These are phyloP conservation scores for Sarcodon sp. DNA, from an alignment of 768 basidiomycete genomes.

Conservation along the genomic window DNA sequence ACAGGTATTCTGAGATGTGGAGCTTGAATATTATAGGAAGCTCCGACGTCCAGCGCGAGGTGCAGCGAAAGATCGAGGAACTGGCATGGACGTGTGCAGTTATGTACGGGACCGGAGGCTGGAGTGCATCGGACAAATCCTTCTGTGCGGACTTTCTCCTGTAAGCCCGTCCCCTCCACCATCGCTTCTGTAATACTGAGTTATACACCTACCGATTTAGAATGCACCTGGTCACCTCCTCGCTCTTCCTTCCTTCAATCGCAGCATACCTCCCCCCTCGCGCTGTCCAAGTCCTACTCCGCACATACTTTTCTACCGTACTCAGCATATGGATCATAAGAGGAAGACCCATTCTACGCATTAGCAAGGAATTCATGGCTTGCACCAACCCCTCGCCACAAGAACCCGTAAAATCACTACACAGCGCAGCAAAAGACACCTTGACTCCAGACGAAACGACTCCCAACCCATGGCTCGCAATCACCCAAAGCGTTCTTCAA, in stretches of 20 bases:
- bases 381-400: slow-evolving; percentile 12
- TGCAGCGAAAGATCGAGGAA: slow-evolving; percentile 49
- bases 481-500: slow-evolving; percentile 37
- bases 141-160: slow-evolving; percentile 50
- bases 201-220: slow-evolving; percentile 15
- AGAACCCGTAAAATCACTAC: slow-evolving; percentile 4
- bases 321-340: slow-evolving; percentile 45
- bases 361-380: slow-evolving; percentile 32
- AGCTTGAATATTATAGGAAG: not conserved
- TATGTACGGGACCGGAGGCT: slow-evolving; percentile 47
- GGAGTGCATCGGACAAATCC: slow-evolving; percentile 21
- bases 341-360: slow-evolving; percentile 36
- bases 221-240: slow-evolving; percentile 55
- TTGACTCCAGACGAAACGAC: slow-evolving; percentile 21
- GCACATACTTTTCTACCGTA: slow-evolving; percentile 37
- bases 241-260: slow-evolving; percentile 44
- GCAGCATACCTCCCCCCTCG: slow-evolving; percentile 18
- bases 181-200: not conserved
- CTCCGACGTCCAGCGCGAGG: slow-evolving; percentile 11
- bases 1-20: not conserved
- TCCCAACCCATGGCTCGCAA: slow-evolving; percentile 47
- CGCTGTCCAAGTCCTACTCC: slow-evolving; percentile 41
- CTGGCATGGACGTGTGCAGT: slow-evolving; percentile 40
- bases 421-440: slow-evolving; percentile 12
- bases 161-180: slow-evolving; percentile 22